Conservation (phyloP, 2,329 filamentous ascomycete species). For the Apiospora hydei region DNA sequence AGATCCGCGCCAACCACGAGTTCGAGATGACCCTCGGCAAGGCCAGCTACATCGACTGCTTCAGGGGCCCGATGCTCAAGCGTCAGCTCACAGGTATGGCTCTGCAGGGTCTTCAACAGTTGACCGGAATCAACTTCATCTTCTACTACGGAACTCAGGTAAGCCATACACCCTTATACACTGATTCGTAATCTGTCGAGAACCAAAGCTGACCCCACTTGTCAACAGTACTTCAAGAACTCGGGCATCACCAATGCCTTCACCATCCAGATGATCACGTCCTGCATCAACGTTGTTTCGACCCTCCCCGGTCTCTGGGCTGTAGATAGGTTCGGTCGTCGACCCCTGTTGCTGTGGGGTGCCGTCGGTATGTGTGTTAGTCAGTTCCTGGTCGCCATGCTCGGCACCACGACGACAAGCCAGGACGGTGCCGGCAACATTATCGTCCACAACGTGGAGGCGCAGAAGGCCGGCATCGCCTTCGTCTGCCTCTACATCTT, state of each 20-base stretch:
- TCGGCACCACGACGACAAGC: conserved; percentile 62
- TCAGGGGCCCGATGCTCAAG: conserved; percentile 58
- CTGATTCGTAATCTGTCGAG: not conserved
- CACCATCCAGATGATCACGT: conserved; percentile 69
- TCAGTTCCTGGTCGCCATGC: conserved; percentile 66
- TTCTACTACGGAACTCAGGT: conserved; percentile 60
- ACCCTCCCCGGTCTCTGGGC: conserved; percentile 69
- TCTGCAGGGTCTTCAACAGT: conserved; percentile 71
- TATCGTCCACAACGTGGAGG: conserved; percentile 57
- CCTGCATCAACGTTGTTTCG: conserved; percentile 68
- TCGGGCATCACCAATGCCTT: conserved; percentile 62
- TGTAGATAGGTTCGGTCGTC: conserved; percentile 71
- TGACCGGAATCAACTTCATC: conserved; percentile 63
- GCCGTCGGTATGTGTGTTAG: conserved; percentile 70
- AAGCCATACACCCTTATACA: not conserved
- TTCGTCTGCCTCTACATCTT: conserved; percentile 77
- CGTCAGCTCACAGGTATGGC: conserved; percentile 71
- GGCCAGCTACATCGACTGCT: conserved; percentile 60
- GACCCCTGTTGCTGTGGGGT: conserved; percentile 68
- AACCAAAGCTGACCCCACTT: not conserved
- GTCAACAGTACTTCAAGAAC: conserved; percentile 66
- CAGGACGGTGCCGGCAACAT: conserved; percentile 57
- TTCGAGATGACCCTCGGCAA: conserved; percentile 63
- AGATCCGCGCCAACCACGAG: conserved; percentile 70
- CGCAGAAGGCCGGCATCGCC: conserved; percentile 64